These are phyloP conservation scores for Trichoderma atroviride DNA, from an alignment of 2,329 filamentous ascomycete genomes.

Conservation along the genomic window DNA sequence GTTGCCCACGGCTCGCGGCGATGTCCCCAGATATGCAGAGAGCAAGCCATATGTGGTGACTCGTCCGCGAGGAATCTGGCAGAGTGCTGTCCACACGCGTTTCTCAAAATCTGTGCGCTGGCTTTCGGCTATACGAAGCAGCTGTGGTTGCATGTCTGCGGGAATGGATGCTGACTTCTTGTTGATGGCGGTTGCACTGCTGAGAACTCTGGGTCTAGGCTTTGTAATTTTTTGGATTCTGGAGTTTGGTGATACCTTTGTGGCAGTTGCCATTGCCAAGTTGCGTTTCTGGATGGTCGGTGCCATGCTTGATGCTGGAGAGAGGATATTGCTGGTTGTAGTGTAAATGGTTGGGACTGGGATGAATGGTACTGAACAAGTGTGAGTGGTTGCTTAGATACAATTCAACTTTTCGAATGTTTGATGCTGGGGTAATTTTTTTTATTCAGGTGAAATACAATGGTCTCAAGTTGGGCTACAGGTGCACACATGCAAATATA, in stretches of 20 bases:
- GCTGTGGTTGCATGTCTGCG: slow-evolving; percentile 38
- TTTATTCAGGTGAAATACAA: too few species aligned
- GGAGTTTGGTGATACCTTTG: not conserved
- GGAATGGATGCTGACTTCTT: not conserved
- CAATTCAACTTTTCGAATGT: not conserved
- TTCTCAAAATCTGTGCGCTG: slow-evolving; percentile 59
- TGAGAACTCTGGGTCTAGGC: not conserved
- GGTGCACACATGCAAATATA: not conserved
- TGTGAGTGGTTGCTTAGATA: not conserved
- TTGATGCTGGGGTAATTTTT: not conserved
- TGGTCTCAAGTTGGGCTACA: not conserved
- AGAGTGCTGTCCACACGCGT: slow-evolving; percentile 69
- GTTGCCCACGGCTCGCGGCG: slow-evolving; percentile 76
- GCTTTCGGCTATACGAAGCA: slow-evolving; percentile 50
- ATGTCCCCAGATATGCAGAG: slow-evolving; percentile 67
- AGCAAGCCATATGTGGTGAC: slow-evolving; percentile 80
- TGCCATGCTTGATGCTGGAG: not conserved
- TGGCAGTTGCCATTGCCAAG: not conserved
- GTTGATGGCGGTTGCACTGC: not conserved
- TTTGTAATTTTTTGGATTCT: slow-evolving; percentile 2
- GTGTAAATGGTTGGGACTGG: not conserved
- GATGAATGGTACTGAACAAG: not conserved
- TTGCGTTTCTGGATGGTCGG: slow-evolving; percentile 22
- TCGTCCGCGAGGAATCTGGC: slow-evolving; percentile 73
- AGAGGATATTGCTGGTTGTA: not conserved